Conservation (phyloP, 371 early-diverging fungal species). For the Nematocida sp. region DNA sequence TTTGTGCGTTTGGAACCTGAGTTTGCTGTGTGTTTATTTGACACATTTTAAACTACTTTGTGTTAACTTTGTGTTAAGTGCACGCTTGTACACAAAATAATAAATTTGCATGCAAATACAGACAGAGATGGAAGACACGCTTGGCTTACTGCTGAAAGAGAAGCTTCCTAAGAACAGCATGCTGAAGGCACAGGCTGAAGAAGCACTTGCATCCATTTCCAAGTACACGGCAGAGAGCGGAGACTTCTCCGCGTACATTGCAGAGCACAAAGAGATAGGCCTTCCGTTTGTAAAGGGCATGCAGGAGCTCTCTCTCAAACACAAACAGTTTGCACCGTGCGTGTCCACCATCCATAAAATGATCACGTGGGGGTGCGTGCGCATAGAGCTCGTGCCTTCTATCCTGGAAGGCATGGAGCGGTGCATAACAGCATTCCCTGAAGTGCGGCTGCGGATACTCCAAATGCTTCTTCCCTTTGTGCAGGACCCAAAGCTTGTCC, state of each 20-base stretch:
- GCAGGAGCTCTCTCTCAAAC: constrained; percentile 35
- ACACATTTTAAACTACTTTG: no score
- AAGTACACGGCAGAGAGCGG: neutral
- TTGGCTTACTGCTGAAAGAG: constrained; percentile 16
- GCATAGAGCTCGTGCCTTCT: constrained; percentile 7
- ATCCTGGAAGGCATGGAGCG: constrained; percentile 40
- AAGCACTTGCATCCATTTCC: neutral
- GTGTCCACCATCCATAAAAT: constrained; percentile 19
- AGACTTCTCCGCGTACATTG: constrained; percentile 6
- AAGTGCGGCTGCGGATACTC: constrained; percentile 16
- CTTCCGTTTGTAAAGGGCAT: constrained; percentile 28
- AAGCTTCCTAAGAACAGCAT: constrained; percentile 19
- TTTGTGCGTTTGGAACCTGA: no score
- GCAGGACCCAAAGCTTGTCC: constrained; percentile 19
- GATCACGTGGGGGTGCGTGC: neutral
- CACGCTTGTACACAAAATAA: no score
- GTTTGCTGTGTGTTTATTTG: no score
- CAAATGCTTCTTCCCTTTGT: constrained; percentile 39
- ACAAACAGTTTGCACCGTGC: constrained; percentile 6
- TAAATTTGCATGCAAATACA: constrained; percentile 30
- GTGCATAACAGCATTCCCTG: neutral
- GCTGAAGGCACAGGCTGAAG: constrained; percentile 25
- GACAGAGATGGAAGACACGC: constrained; percentile 20
- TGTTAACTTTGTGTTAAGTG: no score
- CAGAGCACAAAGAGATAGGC: neutral